Percentiles rank a stretch among this genome's conserved stretches.
Evolutionary conservation across 306 rosid species (phyloP).

Genomic region (Cyamopsis tetragonoloba): DNA sequence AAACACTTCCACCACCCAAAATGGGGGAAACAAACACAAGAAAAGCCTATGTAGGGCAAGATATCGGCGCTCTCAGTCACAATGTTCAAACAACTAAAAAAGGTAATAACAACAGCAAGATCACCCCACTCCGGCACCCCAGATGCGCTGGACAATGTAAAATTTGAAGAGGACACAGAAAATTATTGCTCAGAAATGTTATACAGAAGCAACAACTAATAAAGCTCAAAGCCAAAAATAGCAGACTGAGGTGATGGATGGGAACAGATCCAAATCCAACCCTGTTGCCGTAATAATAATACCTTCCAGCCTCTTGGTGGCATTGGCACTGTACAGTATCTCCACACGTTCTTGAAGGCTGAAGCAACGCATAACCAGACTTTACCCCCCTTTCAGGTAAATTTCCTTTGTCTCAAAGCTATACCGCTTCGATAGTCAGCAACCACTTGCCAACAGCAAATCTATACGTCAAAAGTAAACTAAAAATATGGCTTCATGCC

Average conservation of each 20-base stretch:
- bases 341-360: slow-evolving; percentile 35
- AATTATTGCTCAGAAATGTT: slow-evolving; percentile 49
- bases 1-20: slow-evolving; percentile 29
- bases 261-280: slow-evolving; percentile 33
- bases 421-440: slow-evolving; percentile 27
- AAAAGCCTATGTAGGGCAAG: slow-evolving; percentile 36
- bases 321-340: slow-evolving; percentile 59
- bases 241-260: slow-evolving; percentile 38
- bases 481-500: slow-evolving; percentile 23
- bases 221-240: slow-evolving; percentile 37
- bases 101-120: not conserved
- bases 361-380: slow-evolving; percentile 36
- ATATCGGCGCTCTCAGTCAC: slow-evolving; percentile 43
- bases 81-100: slow-evolving; percentile 28
- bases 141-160: slow-evolving; percentile 24
- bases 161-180: slow-evolving; percentile 35
- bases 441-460: slow-evolving; percentile 41
- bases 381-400: slow-evolving; percentile 36
- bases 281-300: slow-evolving; percentile 37
- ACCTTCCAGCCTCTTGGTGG: slow-evolving; percentile 33
- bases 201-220: slow-evolving; percentile 48
- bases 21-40: not conserved
- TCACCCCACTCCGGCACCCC: slow-evolving; percentile 15
- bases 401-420: slow-evolving; percentile 23
- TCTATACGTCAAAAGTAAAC: slow-evolving; percentile 35